Conservation (phyloP, 2,329 filamentous ascomycete genomes). For the Colletotrichum trifolii region DNA sequence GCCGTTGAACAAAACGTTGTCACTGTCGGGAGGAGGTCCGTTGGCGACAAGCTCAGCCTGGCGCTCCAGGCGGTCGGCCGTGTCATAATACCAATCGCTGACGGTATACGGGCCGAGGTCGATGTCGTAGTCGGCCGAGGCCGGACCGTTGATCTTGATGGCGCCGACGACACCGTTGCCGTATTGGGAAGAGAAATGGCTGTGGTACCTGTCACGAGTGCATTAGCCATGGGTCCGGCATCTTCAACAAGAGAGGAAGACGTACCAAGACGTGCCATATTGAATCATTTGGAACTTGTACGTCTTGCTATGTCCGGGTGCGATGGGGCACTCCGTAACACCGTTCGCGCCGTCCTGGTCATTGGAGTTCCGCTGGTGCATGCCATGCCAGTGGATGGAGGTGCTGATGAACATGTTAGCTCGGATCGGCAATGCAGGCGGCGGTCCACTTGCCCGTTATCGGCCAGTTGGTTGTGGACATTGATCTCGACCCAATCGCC, state of each 20-base stretch:
- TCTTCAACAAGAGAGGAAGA: slow-evolving; percentile 5
- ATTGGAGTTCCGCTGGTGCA: slow-evolving; percentile 55
- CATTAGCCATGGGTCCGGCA: slow-evolving; percentile 5
- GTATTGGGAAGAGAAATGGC: slow-evolving; percentile 62
- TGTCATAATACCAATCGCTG: slow-evolving; percentile 62
- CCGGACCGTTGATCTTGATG: slow-evolving; percentile 62
- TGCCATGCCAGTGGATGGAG: slow-evolving; percentile 60
- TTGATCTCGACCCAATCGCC: slow-evolving; percentile 63
- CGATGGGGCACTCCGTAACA: slow-evolving; percentile 56
- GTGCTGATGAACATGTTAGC: slow-evolving; percentile 53
- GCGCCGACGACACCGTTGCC: slow-evolving; percentile 63
- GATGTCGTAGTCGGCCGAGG: slow-evolving; percentile 61
- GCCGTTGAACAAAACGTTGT: slow-evolving; percentile 58
- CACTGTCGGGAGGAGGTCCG: slow-evolving; percentile 40
- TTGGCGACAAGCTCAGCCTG: slow-evolving; percentile 37
- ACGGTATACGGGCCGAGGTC: slow-evolving; percentile 68
- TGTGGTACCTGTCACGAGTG: slow-evolving; percentile 56
- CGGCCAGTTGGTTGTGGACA: slow-evolving; percentile 68
- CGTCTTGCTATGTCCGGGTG: slow-evolving; percentile 46
- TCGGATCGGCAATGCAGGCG: slow-evolving; percentile 10
- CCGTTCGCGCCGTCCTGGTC: slow-evolving; percentile 58
- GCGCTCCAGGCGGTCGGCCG: slow-evolving; percentile 44
- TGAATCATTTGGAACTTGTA: slow-evolving; percentile 50
- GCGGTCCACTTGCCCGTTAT: slow-evolving; percentile 41
- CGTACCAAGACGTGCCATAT: slow-evolving; percentile 50